A percentile compares a stretch with the other conserved stretches of the same genome.
Conservation (phyloP, 768 basidiomycete species). For the Filobasidium wieringae region DNA sequence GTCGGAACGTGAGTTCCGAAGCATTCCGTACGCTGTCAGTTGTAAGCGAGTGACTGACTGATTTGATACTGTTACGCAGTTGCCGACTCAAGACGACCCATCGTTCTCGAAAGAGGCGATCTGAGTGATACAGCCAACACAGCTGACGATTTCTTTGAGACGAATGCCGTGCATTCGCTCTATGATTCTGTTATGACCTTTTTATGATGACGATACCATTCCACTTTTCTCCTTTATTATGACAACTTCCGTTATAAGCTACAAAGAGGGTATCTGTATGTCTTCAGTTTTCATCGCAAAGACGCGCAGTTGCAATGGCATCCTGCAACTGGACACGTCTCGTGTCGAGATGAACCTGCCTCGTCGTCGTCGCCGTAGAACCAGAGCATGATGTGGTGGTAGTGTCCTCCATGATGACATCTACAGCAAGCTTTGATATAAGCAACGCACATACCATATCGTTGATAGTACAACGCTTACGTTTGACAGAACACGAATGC, state of each 20-base stretch:
- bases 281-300: background rate
- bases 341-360: slow-evolving; percentile 19
- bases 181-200: no score
- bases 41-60: no score
- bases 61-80: no score
- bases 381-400: slow-evolving; percentile 36
- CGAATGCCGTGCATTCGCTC: no score
- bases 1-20: no score
- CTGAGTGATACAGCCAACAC: no score
- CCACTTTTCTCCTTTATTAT: background rate
- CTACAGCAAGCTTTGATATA: background rate
- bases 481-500: slow-evolving; percentile 15
- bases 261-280: no score
- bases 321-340: slow-evolving; percentile 30
- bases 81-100: no score
- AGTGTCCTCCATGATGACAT: slow-evolving; percentile 25
- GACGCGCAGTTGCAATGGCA: slow-evolving; percentile 28
- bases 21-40: no score
- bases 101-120: no score
- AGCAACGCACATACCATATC: background rate
- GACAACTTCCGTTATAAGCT: background rate
- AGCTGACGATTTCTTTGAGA: no score
- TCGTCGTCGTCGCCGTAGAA: slow-evolving; percentile 31
- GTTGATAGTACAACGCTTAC: background rate
- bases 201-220: no score